Evolutionary conservation across 257 asterid genomes (phyloP), one percentile per base, ranked within the genome.

Genomic region (Nyctanthes arbortristis): DNA sequence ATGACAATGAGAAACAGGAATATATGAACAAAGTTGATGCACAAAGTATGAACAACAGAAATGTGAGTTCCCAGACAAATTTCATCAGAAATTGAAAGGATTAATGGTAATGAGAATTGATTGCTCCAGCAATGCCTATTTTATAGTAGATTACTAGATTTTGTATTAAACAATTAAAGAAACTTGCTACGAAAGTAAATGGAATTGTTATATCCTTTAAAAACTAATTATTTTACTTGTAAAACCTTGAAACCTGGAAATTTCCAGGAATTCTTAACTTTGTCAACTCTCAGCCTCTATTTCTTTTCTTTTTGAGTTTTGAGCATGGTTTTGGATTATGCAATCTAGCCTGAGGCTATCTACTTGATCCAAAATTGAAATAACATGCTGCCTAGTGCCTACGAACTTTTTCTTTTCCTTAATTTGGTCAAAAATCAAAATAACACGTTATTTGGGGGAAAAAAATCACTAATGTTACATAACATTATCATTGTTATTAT

Each of bases 11-110:
- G 39, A 35, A 34, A 33, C n/a, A 8, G 52, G 3, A 22, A 13
- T 34, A 36, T 35, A 35, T 9, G 10, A 62, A 22, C 16, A 28
- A 62, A 62, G 54, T 62, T 33, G 67, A 37, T 62, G 32, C 52
- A 35, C 54, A 35, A 20, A 62, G 52, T n/a, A 62, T 62, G 31
- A 62, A 25, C 28, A 62, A 20, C n/a, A 62, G 9, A 62, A 62
- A 27, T 35, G 22, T 0, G 45, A 62, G 34, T 35, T 9, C 18
- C 67, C 67, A 35, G 18, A 62, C 49, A 9, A 62, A 62, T 36
- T 24, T 62, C 67, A 62, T 62, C 30, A 52, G 59, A 52, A 52
- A 52, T 24, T 24, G n/a, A n/a, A 52, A 52, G 31, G 59, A 20
- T n/a, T n/a, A n/a, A n/a, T 52, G 31, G 2, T 2, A 49, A 24